Base-by-base conservation (phyloP, 108 stramenopile species). In the Stephanodiscus minutulus region DNA sequence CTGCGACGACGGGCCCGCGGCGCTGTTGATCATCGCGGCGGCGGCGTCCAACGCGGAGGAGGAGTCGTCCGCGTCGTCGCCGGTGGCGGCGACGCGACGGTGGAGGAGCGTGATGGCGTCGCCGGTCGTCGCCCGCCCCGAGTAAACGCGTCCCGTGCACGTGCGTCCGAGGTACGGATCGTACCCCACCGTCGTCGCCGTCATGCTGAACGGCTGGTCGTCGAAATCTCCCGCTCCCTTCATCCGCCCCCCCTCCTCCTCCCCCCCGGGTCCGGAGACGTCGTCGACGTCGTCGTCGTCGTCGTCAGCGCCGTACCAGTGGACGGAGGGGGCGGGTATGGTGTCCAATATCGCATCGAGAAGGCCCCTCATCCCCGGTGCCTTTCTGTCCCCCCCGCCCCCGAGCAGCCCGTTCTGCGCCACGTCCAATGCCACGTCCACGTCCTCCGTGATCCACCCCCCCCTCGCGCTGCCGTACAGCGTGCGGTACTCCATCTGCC, bases 401-500 rank as follows among this genome's bases (percentile, higher is more conserved):
- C 61, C 80, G 6, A 39, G 52, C n/a, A 35, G 62, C 2, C 49
- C 69, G 35, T 47, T 61, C 15, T 66, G 41, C 7, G 82, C 87
- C 52, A 95, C 67, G 11, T 80, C 75, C 36, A 95, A 74, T 12
- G 89, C 88, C 50, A 82, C 71, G 54, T 75, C 84, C n/a, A 85
- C 54, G 69, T 94, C 88, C 2, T 82, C 67, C 13, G 95, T 96
- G 11, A 96, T 83, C 91, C 97, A 94, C 8, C 98, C 98, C 18
- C 92, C 82, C 53, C 94, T 77, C 0, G 94, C 98, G 25, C 89
- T 91, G 0, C 96, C 96, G 76, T 96, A 99, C 43, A 96, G 70
- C 11, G 96, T 93, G 52, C 86, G 66, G 75, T 96, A 97, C 39
- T 99, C 96, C 81, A 98, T 83, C 81, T 98, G 98, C n/a, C 85